Percentiles rank a stretch among this genome's conserved stretches.
These are phyloP conservation scores for Phytophthora litchii DNA, from an alignment of 352 stramenopile species.

Conservation along the genomic window DNA sequence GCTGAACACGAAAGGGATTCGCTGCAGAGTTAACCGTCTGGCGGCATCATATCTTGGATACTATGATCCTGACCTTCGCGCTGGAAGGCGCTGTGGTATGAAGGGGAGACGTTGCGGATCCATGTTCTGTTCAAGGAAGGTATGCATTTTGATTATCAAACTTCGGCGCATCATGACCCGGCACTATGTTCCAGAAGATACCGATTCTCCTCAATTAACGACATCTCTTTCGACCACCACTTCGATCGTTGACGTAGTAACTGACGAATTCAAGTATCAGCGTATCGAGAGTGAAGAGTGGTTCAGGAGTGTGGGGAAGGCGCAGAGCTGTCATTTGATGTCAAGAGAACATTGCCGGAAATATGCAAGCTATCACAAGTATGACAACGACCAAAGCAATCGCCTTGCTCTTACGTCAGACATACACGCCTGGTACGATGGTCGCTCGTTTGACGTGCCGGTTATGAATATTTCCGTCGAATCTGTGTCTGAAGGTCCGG, in stretches of 20 bases:
- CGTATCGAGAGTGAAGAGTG: no score
- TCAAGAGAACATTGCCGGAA: conserved; percentile 23
- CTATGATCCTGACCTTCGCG: conserved; percentile 6
- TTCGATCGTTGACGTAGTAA: no score
- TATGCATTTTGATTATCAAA: no score
- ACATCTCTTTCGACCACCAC: no score
- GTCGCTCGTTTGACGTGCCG: conserved; percentile 10
- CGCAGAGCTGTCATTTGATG: conserved; percentile 32
- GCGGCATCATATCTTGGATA: conserved; percentile 11
- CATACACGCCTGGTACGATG: conserved; percentile 28
- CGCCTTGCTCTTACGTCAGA: conserved; percentile 27
- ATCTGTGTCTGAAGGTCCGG: conserved; percentile 4
- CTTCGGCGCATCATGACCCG: no score
- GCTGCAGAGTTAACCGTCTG: conserved; percentile 7
- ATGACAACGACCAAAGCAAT: conserved; percentile 26
- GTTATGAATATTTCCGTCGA: conserved; percentile 28
- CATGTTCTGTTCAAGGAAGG: conserved; percentile 11
- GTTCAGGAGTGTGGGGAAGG: no score
- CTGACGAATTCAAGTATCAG: no score
- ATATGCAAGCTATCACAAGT: conserved; percentile 21
- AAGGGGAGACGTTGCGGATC: conserved; percentile 11
- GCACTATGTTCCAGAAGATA: no score
- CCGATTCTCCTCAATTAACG: no score
- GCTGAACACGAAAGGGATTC: conserved; percentile 5
- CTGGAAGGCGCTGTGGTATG: conserved; percentile 9